Percentiles rank a stretch among this genome's conserved stretches.
Evolutionary conservation across 352 stramenopile genomes (phyloP).

Genomic region (Globisporangium paroecandrum): DNA sequence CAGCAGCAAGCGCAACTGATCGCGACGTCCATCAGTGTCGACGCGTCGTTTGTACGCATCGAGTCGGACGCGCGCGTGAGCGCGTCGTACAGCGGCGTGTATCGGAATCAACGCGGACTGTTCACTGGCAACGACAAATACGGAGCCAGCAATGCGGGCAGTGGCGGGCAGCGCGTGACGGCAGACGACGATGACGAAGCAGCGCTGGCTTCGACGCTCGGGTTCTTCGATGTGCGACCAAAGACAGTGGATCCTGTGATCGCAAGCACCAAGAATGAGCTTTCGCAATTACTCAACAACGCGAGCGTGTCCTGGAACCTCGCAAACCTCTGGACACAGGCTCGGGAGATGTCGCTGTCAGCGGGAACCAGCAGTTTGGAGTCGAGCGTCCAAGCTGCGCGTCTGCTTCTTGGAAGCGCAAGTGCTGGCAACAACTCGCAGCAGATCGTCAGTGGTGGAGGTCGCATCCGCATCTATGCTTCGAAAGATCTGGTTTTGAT

Average conservation of each 20-base stretch:
- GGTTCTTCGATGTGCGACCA: slow-evolving; percentile 51
- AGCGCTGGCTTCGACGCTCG: slow-evolving; percentile 27
- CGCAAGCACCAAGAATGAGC: not conserved
- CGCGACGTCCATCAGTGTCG: slow-evolving; percentile 46
- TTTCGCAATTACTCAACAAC: slow-evolving; percentile 26
- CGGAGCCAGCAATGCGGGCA: slow-evolving; percentile 57
- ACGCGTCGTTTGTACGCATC: slow-evolving; percentile 62
- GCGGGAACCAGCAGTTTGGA: slow-evolving; percentile 12
- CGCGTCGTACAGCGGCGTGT: slow-evolving; percentile 30
- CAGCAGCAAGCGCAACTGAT: slow-evolving; percentile 27
- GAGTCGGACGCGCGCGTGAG: slow-evolving; percentile 34
- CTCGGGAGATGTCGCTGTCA: slow-evolving; percentile 14
- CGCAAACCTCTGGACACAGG: slow-evolving; percentile 38
- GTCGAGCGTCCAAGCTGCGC: slow-evolving; percentile 27
- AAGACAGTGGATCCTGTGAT: slow-evolving; percentile 17
- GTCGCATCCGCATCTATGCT: slow-evolving; percentile 58
- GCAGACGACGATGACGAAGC: slow-evolving; percentile 25
- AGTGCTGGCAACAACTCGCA: slow-evolving; percentile 17
- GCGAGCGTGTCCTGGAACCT: slow-evolving; percentile 54
- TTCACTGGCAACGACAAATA: slow-evolving; percentile 36
- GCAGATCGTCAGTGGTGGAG: slow-evolving; percentile 34
- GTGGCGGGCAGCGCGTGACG: slow-evolving; percentile 43
- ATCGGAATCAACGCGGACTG: slow-evolving; percentile 23
- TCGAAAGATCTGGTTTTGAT: slow-evolving; percentile 73
- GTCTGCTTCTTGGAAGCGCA: slow-evolving; percentile 49